Base-by-base conservation (phyloP, 2,329 filamentous ascomycete species). In the Talaromyces sp. region DNA sequence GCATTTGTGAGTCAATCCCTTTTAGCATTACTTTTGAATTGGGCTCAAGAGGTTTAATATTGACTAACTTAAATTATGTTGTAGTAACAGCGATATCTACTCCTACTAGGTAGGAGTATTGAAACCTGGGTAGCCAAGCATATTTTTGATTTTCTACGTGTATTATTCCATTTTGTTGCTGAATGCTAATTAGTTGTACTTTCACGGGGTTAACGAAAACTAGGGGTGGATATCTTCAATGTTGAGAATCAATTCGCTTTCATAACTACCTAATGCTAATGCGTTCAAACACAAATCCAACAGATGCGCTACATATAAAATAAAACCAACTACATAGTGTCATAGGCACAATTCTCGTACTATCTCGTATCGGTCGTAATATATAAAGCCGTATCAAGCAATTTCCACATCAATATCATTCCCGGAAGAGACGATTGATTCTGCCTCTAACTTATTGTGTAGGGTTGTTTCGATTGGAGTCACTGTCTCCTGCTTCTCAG, bases 1-100 rank as follows among this genome's bases (percentile, higher is more conserved):
- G 80, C 81, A 77, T 81, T 65, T 76, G 75, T 72, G 60, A 55
- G 49, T 60, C n/a, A 27, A 21, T 31, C 27, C 19, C 55, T 3
- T 51, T 17, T 24, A 4, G 11, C 0, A n/a, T 29, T 10, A 11
- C 49, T 21, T 19, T 14, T n/a, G 13, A 7, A 2, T 21, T 46
- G 4, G 21, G 43, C 43, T 46, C 11, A 9, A 13, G 49, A 19
- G n/a, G 50, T 13, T 10, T 35, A 46, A 27, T 26, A 5, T 32
- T 58, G 32, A 55, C 41, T 35, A 49, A 27, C 4, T 19, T 19
- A 11, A 8, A 38, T 35, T 24, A 4, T 21, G 38, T 26, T 29
- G 4, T 11, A 61, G 59, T 38, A 55, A 58, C 35, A 55, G 31
- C 43, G 56, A 61, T 32, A 61, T 61, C 24, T 61, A 61, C 51